phyloP scores from a whole-genome alignment of 2,329 filamentous ascomycete genomes.

The Stemphylium lycopersici region DNA sequence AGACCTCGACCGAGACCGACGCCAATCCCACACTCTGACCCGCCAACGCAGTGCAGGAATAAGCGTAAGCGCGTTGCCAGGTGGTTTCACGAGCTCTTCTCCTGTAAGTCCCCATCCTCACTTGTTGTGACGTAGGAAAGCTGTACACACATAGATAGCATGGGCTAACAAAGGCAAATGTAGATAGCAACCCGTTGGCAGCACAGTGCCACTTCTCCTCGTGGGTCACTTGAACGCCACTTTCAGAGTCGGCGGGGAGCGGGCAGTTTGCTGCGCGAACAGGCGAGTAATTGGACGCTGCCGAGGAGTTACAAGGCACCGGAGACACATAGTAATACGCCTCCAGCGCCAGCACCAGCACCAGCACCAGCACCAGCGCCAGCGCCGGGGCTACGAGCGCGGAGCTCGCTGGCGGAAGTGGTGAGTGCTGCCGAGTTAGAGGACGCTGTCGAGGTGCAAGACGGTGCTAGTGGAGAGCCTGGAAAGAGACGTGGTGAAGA shows the following conservation, averaged over 20 bases:
- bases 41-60: not conserved
- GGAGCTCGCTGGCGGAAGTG: not conserved
- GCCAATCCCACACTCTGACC: not conserved
- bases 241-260: not conserved
- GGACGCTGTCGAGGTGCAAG: not conserved
- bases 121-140: too few relatives aligned
- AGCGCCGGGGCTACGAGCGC: not conserved
- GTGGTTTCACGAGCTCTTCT: not conserved
- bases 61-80: not conserved
- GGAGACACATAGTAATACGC: not conserved
- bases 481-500: not conserved
- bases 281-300: conserved; percentile 2
- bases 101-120: not conserved
- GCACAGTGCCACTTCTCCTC: not conserved
- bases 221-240: not conserved
- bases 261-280: not conserved
- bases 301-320: conserved; percentile 4
- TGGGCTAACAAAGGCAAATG: too few relatives aligned
- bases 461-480: not conserved
- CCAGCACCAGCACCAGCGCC: not conserved
- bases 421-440: not conserved
- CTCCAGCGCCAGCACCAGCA: not conserved
- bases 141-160: too few relatives aligned
- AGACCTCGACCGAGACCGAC: not conserved
- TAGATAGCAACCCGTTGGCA: not conserved